Percentiles rank a stretch among this genome's conserved stretches.
These are phyloP conservation scores for Umbelopsis sp. DNA, from an alignment of 192 early-diverging fungal genomes.

Conservation along the genomic window DNA sequence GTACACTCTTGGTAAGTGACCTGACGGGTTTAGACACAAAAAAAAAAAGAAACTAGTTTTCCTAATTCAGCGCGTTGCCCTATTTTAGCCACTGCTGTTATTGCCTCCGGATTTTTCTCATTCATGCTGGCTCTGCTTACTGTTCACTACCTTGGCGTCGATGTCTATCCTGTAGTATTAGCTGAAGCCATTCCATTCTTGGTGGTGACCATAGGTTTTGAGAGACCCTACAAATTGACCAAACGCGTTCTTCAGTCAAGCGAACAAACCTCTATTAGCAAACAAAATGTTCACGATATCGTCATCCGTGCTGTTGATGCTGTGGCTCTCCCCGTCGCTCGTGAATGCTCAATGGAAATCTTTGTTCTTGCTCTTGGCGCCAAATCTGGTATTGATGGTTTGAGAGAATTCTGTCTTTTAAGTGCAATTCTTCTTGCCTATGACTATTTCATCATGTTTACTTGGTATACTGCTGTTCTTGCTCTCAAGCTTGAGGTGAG, in stretches of 20 bases:
- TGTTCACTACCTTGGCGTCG: slow-evolving; percentile 67
- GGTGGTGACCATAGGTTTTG: slow-evolving; percentile 89
- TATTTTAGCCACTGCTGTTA: slow-evolving; percentile 59
- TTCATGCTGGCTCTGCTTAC: slow-evolving; percentile 75
- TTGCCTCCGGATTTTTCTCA: slow-evolving; percentile 73
- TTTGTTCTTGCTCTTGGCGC: slow-evolving; percentile 76
- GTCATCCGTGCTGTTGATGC: slow-evolving; percentile 66
- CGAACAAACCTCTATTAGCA: slow-evolving; percentile 26
- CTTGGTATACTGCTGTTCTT: slow-evolving; percentile 83
- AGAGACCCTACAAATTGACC: slow-evolving; percentile 82
- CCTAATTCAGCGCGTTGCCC: slow-evolving; percentile 21
- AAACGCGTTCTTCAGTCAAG: slow-evolving; percentile 71
- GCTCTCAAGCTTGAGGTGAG: slow-evolving; percentile 85
- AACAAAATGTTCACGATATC: slow-evolving; percentile 58
- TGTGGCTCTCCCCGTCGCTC: slow-evolving; percentile 62
- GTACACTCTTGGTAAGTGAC: slow-evolving; percentile 66
- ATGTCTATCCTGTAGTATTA: slow-evolving; percentile 71
- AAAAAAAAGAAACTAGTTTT: slow-evolving; percentile 19
- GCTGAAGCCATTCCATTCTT: slow-evolving; percentile 90
- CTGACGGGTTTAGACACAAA: too few relatives aligned
- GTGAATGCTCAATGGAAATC: slow-evolving; percentile 86
- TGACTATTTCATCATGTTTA: slow-evolving; percentile 82
- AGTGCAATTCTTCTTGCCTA: slow-evolving; percentile 80
- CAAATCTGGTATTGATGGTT: slow-evolving; percentile 69
- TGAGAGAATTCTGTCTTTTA: slow-evolving; percentile 83